Percentiles rank a stretch among this genome's conserved stretches.
Conservation (phyloP, 1,139 yeast genomes). For the Suhomyces ambrosiae region DNA sequence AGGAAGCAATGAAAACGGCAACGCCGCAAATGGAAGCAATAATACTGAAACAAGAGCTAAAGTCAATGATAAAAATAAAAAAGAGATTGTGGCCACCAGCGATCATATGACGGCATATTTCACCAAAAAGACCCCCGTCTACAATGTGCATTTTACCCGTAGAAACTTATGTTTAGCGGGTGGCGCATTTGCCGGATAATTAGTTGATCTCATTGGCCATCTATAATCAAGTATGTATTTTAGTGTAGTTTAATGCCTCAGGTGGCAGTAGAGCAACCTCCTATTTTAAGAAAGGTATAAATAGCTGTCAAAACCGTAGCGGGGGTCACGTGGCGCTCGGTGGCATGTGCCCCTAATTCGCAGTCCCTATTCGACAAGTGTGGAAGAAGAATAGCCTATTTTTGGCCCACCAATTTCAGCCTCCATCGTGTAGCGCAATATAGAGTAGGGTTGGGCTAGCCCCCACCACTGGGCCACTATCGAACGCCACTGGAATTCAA, state of each 20-base stretch:
- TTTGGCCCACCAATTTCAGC: too few species aligned
- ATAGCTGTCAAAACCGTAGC: too few species aligned
- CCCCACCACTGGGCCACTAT: too few species aligned
- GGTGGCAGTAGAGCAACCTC: background rate
- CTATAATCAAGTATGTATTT: conserved; percentile 1
- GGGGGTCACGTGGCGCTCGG: too few species aligned
- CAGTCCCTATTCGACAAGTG: too few species aligned
- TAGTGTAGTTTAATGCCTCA: conserved; percentile 1
- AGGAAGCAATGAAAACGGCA: conserved; percentile 9
- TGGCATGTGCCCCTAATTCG: too few species aligned
- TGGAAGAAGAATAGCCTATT: background rate
- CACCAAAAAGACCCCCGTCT: conserved; percentile 93
- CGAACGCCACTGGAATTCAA: too few species aligned
- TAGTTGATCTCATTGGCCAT: background rate
- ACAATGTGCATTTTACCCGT: conserved; percentile 88
- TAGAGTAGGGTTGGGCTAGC: too few species aligned
- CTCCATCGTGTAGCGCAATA: too few species aligned
- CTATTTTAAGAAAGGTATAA: background rate
- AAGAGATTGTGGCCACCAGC: conserved; percentile 75
- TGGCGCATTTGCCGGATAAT: conserved; percentile 61
- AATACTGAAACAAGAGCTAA: conserved; percentile 17
- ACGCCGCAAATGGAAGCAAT: conserved; percentile 14
- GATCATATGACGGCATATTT: conserved; percentile 94
- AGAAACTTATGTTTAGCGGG: conserved; percentile 91
- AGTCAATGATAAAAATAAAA: conserved; percentile 46